phyloP scores from a whole-genome alignment of 495 filamentous ascomycete genomes.

The Entonaema liquescens region DNA sequence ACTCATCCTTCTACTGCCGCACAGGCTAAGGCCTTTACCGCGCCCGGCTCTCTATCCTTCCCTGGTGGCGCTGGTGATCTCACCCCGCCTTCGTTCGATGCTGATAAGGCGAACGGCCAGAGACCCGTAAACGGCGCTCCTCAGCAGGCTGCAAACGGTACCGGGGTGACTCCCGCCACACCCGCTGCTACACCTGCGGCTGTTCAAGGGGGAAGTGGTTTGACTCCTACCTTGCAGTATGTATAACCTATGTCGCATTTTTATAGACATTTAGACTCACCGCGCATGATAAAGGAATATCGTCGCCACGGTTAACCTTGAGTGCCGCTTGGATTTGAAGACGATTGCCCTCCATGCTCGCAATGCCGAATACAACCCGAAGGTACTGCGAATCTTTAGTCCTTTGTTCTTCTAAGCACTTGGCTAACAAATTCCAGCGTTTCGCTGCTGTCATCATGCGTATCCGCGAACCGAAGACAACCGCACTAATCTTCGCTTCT shows the following conservation, averaged over 20 bases:
- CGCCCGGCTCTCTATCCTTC: conserved; percentile 88
- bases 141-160: conserved; percentile 69
- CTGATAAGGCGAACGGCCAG: conserved; percentile 62
- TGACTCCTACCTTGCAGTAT: conserved; percentile 98
- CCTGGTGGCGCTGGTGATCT: conserved; percentile 83
- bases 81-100: conserved; percentile 68
- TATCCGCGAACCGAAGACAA: conserved; percentile 98
- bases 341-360: conserved; percentile 98
- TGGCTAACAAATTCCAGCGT: conserved; percentile 73
- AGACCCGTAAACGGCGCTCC: conserved; percentile 61
- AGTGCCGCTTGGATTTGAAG: conserved; percentile 98
- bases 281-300: conserved; percentile 87
- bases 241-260: conserved; percentile 61
- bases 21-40: conserved; percentile 92
- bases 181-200: conserved; percentile 93
- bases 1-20: conserved; percentile 87
- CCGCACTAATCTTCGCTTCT: conserved; percentile 95
- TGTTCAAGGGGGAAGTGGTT: conserved; percentile 80
- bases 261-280: conserved; percentile 63
- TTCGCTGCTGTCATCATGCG: conserved; percentile 99
- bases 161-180: conserved; percentile 93
- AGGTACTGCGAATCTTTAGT: conserved; percentile 69
- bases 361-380: conserved; percentile 98
- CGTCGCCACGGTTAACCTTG: conserved; percentile 98
- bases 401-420: conserved; percentile 43